These are phyloP conservation scores for Clavispora asparagi DNA, from an alignment of 805 yeast species.

Conservation along the genomic window DNA sequence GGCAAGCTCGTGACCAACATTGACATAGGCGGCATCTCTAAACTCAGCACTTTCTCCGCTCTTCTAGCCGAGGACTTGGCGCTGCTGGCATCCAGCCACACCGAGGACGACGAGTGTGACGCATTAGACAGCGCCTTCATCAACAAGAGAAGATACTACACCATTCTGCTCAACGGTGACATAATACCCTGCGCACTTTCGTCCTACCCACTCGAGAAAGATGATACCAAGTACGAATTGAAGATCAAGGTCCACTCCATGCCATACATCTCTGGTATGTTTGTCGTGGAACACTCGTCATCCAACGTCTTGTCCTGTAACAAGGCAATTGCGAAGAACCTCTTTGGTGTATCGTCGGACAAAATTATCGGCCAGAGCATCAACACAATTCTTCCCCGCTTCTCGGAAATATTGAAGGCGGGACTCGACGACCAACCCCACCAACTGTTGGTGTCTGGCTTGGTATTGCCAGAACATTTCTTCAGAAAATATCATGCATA, in stretches of 20 bases:
- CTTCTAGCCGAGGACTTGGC: constrained; percentile 22
- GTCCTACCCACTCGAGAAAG: constrained; percentile 50
- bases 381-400: constrained; percentile 58
- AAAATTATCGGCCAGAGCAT: constrained; percentile 39
- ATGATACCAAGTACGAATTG: constrained; percentile 36
- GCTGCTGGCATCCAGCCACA: constrained; percentile 1
- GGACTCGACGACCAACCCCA: constrained; percentile 28
- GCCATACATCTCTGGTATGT: constrained; percentile 85
- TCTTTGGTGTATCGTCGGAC: constrained; percentile 65
- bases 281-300: constrained; percentile 53
- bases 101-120: constrained; percentile 16
- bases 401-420: constrained; percentile 40
- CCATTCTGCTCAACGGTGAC: constrained; percentile 42
- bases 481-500: constrained; percentile 65
- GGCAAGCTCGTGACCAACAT: constrained; percentile 26
- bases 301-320: constrained; percentile 66
- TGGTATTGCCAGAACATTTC: constrained; percentile 87
- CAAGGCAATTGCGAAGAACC: constrained; percentile 68
- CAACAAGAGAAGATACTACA: constrained; percentile 60
- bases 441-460: constrained; percentile 45
- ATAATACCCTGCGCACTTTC: constrained; percentile 73
- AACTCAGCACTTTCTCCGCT: constrained; percentile 21
- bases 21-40: constrained; percentile 11
- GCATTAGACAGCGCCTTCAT: constrained; percentile 29
- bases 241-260: constrained; percentile 67